phyloP scores from a whole-genome alignment of 768 basidiomycete genomes.

The Xerocomus spinulosus region DNA sequence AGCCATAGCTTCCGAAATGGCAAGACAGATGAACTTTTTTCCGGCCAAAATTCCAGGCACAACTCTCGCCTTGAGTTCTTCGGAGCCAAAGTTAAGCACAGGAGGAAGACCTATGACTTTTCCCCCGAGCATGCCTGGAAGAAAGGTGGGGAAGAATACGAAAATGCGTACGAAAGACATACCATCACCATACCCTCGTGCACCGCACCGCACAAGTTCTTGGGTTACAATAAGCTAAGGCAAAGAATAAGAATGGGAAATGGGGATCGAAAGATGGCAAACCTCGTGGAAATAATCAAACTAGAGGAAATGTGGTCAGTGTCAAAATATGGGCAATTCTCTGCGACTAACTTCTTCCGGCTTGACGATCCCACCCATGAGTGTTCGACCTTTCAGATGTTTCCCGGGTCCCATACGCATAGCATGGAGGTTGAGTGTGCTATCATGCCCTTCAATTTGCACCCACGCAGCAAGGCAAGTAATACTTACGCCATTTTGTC shows the following conservation, averaged over 20 bases:
- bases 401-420: conserved; percentile 92
- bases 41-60: conserved; percentile 51
- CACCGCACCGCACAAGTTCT: conserved; percentile 52
- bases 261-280: conserved; percentile 33
- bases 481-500: conserved; percentile 71
- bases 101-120: conserved; percentile 69
- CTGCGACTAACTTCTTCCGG: conserved; percentile 58
- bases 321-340: background rate
- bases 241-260: background rate
- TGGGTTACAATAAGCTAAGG: conserved; percentile 56
- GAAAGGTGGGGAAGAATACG: background rate
- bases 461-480: background rate
- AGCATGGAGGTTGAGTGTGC: conserved; percentile 70
- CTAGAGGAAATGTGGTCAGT: conserved; percentile 30
- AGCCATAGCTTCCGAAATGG: conserved; percentile 74
- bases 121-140: conserved; percentile 45
- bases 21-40: conserved; percentile 69
- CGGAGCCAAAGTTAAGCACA: conserved; percentile 61
- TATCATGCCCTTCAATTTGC: conserved; percentile 16
- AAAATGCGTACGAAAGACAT: background rate
- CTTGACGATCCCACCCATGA: conserved; percentile 70
- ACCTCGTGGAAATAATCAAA: conserved; percentile 72
- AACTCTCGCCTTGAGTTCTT: conserved; percentile 45
- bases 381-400: conserved; percentile 70
- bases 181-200: conserved; percentile 69